Base-by-base conservation (phyloP, 768 basidiomycete genomes). In the Gymnopilus junonius region DNA sequence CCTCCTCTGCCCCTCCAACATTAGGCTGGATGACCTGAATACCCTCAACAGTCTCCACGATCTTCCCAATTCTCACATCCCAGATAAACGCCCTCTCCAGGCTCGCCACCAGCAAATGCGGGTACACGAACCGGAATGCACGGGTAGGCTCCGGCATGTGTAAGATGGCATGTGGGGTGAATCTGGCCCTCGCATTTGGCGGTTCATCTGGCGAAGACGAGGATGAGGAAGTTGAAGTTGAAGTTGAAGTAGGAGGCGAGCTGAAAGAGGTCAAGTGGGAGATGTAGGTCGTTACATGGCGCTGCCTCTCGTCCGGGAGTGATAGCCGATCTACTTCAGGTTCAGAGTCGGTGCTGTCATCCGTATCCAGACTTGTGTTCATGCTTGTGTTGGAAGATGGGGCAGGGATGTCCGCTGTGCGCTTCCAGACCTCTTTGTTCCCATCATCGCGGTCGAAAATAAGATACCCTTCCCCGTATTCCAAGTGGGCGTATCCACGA, bases 381-480 rank as follows among this genome's bases (percentile, higher is more conserved):
- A 32, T 32, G n/a, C 29, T 51, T 2, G 31, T 35, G 21, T 17
- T 35, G n/a, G 25, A 34, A 23, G 53, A 29, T 2, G 59, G n/a
- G 17, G n/a, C 11, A 23, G 55, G 4, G 12, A 66, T 61, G 12
- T 80, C 74, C 37, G 79, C 76, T 3, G 76, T 66, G 6, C 79
- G 80, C 29, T 88, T 79, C 93, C 92, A 94, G 14, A 93, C 85
- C 71, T 94, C 93, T 65, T 89, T 89, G 64, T 75, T 69, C 8
- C 82, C 80, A 29, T 79, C 82, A 21, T 71, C 46, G 31, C 88
- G 83, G 68, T 93, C 89, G 70, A 92, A 91, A 50, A 93, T 76
- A 50, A 93, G 76, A 69, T 84, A 92, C 8, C 93, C 92, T 29
- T 82, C 75, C 14, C 79, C 86, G 65, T 92, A 94, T 73, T 94